These are phyloP conservation scores for Rhodotorula mucilaginosa DNA, from an alignment of 1,284 basidiomycete species.

Conservation along the genomic window DNA sequence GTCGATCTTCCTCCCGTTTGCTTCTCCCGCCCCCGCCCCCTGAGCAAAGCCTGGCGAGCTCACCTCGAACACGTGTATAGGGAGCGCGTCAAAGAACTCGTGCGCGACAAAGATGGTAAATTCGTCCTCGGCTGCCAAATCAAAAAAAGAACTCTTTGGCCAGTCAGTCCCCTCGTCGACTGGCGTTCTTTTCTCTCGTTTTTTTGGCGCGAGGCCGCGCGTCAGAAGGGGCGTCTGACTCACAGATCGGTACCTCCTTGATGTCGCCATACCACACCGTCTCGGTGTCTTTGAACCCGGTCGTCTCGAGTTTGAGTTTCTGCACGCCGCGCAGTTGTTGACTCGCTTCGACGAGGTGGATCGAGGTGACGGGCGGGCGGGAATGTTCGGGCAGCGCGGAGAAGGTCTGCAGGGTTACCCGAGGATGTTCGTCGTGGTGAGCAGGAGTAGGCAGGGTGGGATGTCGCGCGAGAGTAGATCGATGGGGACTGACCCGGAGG, in stretches of 20 bases:
- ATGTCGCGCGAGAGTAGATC: too few species aligned
- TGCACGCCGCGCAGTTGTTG: conserved; percentile 65
- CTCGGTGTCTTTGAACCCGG: conserved; percentile 46
- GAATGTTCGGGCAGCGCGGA: conserved; percentile 56
- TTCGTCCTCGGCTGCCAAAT: conserved; percentile 48
- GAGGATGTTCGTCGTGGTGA: too few species aligned
- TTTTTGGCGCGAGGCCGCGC: too few species aligned
- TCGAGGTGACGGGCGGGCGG: conserved; percentile 58
- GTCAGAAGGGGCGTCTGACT: too few species aligned
- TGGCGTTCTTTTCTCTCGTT: neutral
- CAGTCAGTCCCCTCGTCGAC: too few species aligned
- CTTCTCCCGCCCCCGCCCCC: too few species aligned
- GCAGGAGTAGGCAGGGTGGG: too few species aligned
- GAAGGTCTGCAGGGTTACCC: conserved; percentile 44
- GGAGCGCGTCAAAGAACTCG: conserved; percentile 97
- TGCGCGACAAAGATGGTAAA: conserved; percentile 91
- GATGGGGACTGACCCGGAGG: conserved; percentile 62
- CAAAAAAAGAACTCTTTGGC: too few species aligned
- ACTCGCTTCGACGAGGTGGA: conserved; percentile 82
- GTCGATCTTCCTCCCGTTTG: too few species aligned
- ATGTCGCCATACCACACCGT: conserved; percentile 74
- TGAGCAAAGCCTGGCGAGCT: conserved; percentile 24
- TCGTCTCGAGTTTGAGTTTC: conserved; percentile 55
- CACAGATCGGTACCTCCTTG: conserved; percentile 58
- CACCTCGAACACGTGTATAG: conserved; percentile 85